Evolutionary conservation across 352 stramenopile genomes (phyloP).

Genomic region (Globisporangium okanoganense): DNA sequence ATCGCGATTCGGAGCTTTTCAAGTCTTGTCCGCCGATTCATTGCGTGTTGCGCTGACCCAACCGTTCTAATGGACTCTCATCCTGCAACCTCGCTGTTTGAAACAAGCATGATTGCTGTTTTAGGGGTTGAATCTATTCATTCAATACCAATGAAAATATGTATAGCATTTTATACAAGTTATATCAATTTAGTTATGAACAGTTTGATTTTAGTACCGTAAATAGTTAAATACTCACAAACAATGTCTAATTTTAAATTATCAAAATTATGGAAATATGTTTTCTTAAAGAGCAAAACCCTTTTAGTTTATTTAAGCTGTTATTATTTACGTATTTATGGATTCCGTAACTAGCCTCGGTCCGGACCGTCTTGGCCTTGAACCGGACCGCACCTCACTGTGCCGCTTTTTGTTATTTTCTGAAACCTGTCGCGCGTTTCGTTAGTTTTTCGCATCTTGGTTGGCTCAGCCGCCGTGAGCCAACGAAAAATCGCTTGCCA

Average conservation of each 20-base stretch:
- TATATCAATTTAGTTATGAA: too few relatives aligned
- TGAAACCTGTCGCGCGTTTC: neutral
- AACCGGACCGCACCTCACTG: neutral
- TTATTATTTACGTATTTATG: too few relatives aligned
- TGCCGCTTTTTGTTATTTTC: neutral
- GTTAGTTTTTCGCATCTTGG: neutral
- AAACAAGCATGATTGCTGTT: neutral
- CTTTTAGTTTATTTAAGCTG: too few relatives aligned
- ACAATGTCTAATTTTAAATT: too few relatives aligned
- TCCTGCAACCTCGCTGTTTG: neutral
- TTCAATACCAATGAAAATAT: too few relatives aligned
- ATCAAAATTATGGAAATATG: too few relatives aligned
- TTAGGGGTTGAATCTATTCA: neutral
- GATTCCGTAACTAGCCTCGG: too few relatives aligned
- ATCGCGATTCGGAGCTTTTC: slow-evolving; percentile 6
- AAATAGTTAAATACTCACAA: too few relatives aligned
- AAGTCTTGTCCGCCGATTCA: neutral
- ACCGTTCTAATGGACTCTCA: slow-evolving; percentile 5
- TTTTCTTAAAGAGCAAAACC: too few relatives aligned
- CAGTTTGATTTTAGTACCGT: too few relatives aligned
- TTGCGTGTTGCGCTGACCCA: slow-evolving; percentile 9
- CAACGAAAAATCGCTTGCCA: slow-evolving; percentile 14
- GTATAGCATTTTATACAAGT: too few relatives aligned
- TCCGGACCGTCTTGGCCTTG: neutral
- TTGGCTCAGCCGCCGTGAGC: slow-evolving; percentile 8